These are phyloP conservation scores for Phellinidium pouzarii DNA, from an alignment of 1,284 basidiomycete species.

Conservation along the genomic window DNA sequence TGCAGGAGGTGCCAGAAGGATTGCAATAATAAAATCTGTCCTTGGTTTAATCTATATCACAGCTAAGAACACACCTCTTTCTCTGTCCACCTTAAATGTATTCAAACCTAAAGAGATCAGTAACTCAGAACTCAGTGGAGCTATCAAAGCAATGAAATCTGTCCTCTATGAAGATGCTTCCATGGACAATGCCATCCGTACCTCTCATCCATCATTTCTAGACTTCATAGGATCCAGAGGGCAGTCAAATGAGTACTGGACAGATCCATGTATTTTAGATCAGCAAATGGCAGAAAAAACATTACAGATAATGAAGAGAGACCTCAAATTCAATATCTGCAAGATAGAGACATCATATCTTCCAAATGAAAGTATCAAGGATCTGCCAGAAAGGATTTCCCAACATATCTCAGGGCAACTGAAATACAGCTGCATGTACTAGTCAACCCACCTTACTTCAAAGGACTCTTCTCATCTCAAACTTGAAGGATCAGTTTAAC, in stretches of 20 bases:
- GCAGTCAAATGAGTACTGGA: not conserved
- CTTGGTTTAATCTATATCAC: slow-evolving; percentile 1
- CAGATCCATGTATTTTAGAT: not conserved
- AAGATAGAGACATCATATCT: slow-evolving; percentile 25
- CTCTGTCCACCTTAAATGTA: not conserved
- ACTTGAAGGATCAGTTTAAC: not conserved
- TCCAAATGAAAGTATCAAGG: slow-evolving; percentile 23
- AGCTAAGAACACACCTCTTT: slow-evolving; percentile 4
- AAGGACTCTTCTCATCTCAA: not conserved
- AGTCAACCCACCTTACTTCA: not conserved
- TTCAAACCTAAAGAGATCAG: not conserved
- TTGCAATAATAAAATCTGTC: not conserved
- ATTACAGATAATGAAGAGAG: slow-evolving; percentile 25
- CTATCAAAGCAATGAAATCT: not conserved
- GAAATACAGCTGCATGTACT: slow-evolving; percentile 1
- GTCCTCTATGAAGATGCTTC: not conserved
- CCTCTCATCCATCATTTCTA: slow-evolving; percentile 15
- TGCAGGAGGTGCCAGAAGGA: not conserved
- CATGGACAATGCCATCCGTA: not conserved
- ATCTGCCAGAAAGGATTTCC: slow-evolving; percentile 11
- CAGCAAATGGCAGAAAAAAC: slow-evolving; percentile 19
- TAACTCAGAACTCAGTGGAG: not conserved
- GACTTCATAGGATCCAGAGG: not conserved
- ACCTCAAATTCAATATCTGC: slow-evolving; percentile 33
- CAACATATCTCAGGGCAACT: not conserved